Percentiles rank a stretch among this genome's conserved stretches.
phyloP scores from a whole-genome alignment of 129 eudicot species.

The Escallonia rubra region DNA sequence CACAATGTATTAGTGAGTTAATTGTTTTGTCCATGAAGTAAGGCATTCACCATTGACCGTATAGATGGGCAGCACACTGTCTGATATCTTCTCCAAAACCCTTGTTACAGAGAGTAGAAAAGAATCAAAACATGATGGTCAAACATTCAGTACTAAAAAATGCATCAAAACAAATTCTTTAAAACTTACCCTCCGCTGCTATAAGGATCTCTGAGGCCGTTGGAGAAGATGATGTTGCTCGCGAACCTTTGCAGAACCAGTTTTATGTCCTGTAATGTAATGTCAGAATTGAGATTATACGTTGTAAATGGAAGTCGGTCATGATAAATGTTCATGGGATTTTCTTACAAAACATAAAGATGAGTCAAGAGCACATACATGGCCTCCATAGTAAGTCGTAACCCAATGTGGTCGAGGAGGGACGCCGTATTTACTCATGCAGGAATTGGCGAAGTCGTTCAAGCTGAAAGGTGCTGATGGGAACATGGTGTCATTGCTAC shows the following conservation, averaged over 20 bases:
- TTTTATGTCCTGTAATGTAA: constrained; percentile 46
- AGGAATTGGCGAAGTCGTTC: constrained; percentile 12
- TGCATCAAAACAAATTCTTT: background rate
- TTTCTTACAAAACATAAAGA: background rate
- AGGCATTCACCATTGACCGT: constrained; percentile 39
- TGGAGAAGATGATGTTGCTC: constrained; percentile 85
- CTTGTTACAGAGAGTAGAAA: constrained; percentile 21
- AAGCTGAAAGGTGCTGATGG: constrained; percentile 34
- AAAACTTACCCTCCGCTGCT: constrained; percentile 64
- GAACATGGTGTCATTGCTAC: constrained; percentile 54
- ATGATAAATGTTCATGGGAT: too few relatives aligned
- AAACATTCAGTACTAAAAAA: background rate
- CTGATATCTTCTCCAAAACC: constrained; percentile 59
- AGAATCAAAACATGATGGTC: background rate
- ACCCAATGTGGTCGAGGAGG: constrained; percentile 75
- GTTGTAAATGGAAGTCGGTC: too few relatives aligned
- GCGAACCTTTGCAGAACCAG: constrained; percentile 48
- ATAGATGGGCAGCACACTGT: constrained; percentile 35
- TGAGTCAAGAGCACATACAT: constrained; percentile 27
- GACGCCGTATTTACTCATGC: constrained; percentile 39
- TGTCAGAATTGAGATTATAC: background rate
- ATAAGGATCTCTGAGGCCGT: constrained; percentile 78
- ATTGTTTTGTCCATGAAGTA: background rate
- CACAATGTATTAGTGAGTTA: background rate
- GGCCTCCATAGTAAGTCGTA: constrained; percentile 78